A percentile compares a stretch with the other conserved stretches of the same genome.
Evolutionary conservation across 805 yeast species (phyloP).

Genomic region (Metschnikowia cubensis): DNA sequence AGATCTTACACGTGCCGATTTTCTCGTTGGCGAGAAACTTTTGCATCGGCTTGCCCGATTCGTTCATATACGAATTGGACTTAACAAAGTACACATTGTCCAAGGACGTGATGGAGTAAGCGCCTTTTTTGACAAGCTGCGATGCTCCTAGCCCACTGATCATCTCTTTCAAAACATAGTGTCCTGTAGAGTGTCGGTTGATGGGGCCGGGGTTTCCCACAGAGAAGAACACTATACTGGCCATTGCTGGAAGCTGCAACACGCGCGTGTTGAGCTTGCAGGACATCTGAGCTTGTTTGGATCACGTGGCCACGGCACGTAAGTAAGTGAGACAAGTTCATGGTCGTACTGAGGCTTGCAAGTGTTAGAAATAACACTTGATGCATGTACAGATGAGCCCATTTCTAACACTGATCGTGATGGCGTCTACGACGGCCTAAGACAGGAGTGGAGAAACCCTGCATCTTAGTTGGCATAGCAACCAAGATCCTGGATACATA

Average conservation of each 20-base stretch:
- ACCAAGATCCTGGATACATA: too few relatives aligned
- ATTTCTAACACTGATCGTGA: too few relatives aligned
- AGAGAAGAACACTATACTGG: constrained; percentile 22
- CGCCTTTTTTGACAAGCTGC: constrained; percentile 27
- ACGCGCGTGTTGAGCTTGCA: not conserved
- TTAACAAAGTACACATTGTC: constrained; percentile 29
- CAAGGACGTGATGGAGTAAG: constrained; percentile 25
- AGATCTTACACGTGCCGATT: constrained; percentile 16
- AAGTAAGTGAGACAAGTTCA: too few relatives aligned
- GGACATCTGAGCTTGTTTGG: too few relatives aligned
- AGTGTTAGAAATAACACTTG: too few relatives aligned
- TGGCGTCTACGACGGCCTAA: too few relatives aligned
- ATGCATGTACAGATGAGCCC: too few relatives aligned
- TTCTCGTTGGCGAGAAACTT: constrained; percentile 22
- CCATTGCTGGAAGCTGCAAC: not conserved
- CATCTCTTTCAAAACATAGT: constrained; percentile 27
- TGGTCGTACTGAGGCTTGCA: too few relatives aligned
- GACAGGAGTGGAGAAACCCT: too few relatives aligned
- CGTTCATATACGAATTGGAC: constrained; percentile 40
- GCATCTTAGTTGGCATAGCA: too few relatives aligned
- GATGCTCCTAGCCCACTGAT: constrained; percentile 25
- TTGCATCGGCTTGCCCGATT: constrained; percentile 29
- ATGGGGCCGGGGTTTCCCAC: constrained; percentile 41
- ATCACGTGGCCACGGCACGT: too few relatives aligned
- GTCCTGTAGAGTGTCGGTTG: constrained; percentile 41